Percentiles rank a stretch among this genome's conserved stretches.
These are phyloP conservation scores for Lodderomyces parapsilosis DNA, from an alignment of 1,139 yeast genomes.

Conservation along the genomic window DNA sequence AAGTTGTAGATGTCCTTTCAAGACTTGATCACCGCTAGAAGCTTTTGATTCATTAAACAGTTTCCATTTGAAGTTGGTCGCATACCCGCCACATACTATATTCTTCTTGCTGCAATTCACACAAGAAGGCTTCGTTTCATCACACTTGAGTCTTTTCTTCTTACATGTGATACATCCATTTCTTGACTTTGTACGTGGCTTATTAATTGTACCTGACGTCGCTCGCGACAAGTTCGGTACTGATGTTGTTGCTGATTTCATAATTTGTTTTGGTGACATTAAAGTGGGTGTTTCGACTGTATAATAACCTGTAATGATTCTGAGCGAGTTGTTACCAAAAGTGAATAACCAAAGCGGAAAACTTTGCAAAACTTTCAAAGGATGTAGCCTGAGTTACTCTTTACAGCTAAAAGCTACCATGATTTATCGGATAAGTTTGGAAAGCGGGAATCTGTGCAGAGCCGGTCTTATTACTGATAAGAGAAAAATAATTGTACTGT, in stretches of 20 bases:
- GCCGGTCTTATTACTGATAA: neutral
- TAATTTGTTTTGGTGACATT: neutral
- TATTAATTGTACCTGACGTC: neutral
- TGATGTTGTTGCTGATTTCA: neutral
- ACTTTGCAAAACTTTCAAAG: neutral
- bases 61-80: slow-evolving; percentile 64
- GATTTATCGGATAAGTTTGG: neutral
- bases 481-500: neutral
- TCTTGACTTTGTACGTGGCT: slow-evolving; percentile 54
- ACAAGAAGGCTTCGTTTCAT: slow-evolving; percentile 80
- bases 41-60: slow-evolving; percentile 34
- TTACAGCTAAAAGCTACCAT: neutral
- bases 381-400: neutral
- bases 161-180: slow-evolving; percentile 90
- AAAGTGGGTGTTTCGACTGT: neutral
- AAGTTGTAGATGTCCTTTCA: slow-evolving; percentile 48
- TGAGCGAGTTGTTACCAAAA: neutral
- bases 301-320: neutral
- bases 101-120: slow-evolving; percentile 75
- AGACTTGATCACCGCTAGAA: slow-evolving; percentile 5
- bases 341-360: neutral
- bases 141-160: slow-evolving; percentile 86
- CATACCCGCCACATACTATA: slow-evolving; percentile 72
- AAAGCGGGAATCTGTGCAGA: neutral
- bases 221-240: neutral